Conservation (phyloP, 2,329 filamentous ascomycete genomes). For the Microcyclosporella mali region DNA sequence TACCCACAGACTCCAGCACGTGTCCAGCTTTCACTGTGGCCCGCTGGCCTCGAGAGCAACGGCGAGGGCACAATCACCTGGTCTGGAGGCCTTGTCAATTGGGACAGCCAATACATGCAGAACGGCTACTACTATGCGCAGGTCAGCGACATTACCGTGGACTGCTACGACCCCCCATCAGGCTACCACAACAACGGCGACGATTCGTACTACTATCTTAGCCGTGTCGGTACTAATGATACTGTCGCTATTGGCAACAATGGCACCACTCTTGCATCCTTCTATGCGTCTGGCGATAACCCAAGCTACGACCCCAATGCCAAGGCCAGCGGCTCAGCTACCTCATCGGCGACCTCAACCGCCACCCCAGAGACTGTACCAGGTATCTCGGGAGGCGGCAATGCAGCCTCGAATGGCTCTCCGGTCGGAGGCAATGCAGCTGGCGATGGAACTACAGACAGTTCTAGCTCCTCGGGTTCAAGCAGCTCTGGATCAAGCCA, state of each 20-base stretch:
- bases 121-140: slow-evolving; percentile 85
- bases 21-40: slow-evolving; percentile 93
- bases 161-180: slow-evolving; percentile 80
- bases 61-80: slow-evolving; percentile 79
- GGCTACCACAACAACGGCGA: slow-evolving; percentile 52
- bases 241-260: slow-evolving; percentile 71
- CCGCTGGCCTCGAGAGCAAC: slow-evolving; percentile 74
- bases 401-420: slow-evolving; percentile 6
- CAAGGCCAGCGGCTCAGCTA: slow-evolving; percentile 23
- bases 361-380: slow-evolving; percentile 46
- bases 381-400: slow-evolving; percentile 45
- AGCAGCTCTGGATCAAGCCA: slow-evolving; percentile 21
- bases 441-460: slow-evolving; percentile 32
- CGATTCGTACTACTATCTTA: slow-evolving; percentile 70
- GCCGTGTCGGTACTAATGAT: slow-evolving; percentile 61
- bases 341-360: slow-evolving; percentile 23
- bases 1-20: slow-evolving; percentile 89
- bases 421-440: slow-evolving; percentile 7
- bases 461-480: slow-evolving; percentile 19
- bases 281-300: slow-evolving; percentile 74
- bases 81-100: slow-evolving; percentile 87
- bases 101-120: slow-evolving; percentile 74
- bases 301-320: slow-evolving; percentile 46
- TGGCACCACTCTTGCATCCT: slow-evolving; percentile 67
- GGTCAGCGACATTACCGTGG: slow-evolving; percentile 68